phyloP scores from a whole-genome alignment of 768 basidiomycete species.

The Psilocybe tampanensis region DNA sequence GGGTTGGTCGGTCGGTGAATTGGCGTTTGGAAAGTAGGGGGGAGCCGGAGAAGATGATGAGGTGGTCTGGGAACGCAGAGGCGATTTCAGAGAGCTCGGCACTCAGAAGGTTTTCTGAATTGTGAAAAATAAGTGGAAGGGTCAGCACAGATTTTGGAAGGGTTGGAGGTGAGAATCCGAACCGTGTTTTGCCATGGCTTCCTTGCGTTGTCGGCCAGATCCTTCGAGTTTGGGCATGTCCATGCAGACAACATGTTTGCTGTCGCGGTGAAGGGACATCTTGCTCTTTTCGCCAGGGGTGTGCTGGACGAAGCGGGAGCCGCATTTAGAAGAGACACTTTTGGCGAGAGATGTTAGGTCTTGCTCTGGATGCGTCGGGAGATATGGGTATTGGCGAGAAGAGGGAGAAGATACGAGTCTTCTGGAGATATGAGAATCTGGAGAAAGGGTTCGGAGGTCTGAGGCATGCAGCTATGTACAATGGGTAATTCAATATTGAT shows the following conservation, averaged over 20 bases:
- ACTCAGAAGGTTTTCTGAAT: slow-evolving; percentile 47
- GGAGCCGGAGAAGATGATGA: slow-evolving; percentile 69
- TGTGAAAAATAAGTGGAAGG: neutral
- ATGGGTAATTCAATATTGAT: slow-evolving; percentile 1
- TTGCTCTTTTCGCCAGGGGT: slow-evolving; percentile 38
- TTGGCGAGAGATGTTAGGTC: slow-evolving; percentile 40
- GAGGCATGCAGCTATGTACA: slow-evolving; percentile 74
- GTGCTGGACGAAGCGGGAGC: slow-evolving; percentile 48
- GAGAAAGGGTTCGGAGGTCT: slow-evolving; percentile 65
- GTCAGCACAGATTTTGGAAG: neutral
- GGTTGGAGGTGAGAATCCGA: slow-evolving; percentile 18
- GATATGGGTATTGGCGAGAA: slow-evolving; percentile 65
- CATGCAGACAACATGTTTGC: slow-evolving; percentile 60
- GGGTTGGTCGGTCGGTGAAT: slow-evolving; percentile 26
- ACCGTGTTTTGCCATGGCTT: slow-evolving; percentile 58
- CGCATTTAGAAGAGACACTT: slow-evolving; percentile 53
- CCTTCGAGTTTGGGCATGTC: slow-evolving; percentile 54
- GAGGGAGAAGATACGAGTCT: slow-evolving; percentile 52
- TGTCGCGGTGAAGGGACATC: slow-evolving; percentile 34
- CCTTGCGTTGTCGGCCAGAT: slow-evolving; percentile 44
- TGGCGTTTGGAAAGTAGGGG: slow-evolving; percentile 46
- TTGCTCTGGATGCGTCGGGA: slow-evolving; percentile 33
- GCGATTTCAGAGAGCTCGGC: slow-evolving; percentile 52
- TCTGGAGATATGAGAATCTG: slow-evolving; percentile 47
- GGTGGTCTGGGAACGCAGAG: slow-evolving; percentile 55